phyloP scores from a whole-genome alignment of 2,329 filamentous ascomycete genomes.

The Monosporascus sp. region DNA sequence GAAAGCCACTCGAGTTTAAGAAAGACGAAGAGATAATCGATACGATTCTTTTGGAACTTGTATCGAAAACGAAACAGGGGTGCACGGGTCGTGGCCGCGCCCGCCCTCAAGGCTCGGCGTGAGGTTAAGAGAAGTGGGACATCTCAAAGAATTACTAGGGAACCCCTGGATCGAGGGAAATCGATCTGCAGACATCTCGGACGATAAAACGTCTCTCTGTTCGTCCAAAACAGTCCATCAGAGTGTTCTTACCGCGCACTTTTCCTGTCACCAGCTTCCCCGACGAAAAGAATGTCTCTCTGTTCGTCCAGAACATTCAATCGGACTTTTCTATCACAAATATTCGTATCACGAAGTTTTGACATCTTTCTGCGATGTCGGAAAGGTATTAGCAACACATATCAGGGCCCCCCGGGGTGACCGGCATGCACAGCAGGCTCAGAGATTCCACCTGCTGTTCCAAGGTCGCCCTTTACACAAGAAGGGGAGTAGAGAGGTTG shows the following conservation, averaged over 20 bases:
- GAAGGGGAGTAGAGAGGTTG: background rate
- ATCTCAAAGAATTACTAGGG: background rate
- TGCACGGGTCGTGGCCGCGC: too few species aligned
- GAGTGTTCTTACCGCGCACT: background rate
- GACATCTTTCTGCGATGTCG: background rate
- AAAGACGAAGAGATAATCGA: too few species aligned
- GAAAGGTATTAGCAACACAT: background rate
- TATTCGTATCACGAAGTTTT: background rate
- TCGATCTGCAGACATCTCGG: background rate
- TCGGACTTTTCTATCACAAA: background rate
- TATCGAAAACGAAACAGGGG: too few species aligned
- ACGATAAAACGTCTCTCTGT: background rate
- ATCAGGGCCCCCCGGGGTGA: background rate
- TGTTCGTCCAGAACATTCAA: background rate
- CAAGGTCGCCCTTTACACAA: background rate
- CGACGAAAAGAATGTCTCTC: background rate
- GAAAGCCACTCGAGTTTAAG: too few species aligned
- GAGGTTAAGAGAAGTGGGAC: background rate
- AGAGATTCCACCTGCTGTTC: background rate
- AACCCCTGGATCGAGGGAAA: background rate
- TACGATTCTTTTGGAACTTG: too few species aligned
- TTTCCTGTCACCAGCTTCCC: too few species aligned
- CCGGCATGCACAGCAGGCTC: background rate
- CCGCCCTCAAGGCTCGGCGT: too few species aligned
- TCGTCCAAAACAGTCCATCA: background rate